phyloP scores from a whole-genome alignment of 1,284 basidiomycete genomes.

The Megacollybia platyphylla region DNA sequence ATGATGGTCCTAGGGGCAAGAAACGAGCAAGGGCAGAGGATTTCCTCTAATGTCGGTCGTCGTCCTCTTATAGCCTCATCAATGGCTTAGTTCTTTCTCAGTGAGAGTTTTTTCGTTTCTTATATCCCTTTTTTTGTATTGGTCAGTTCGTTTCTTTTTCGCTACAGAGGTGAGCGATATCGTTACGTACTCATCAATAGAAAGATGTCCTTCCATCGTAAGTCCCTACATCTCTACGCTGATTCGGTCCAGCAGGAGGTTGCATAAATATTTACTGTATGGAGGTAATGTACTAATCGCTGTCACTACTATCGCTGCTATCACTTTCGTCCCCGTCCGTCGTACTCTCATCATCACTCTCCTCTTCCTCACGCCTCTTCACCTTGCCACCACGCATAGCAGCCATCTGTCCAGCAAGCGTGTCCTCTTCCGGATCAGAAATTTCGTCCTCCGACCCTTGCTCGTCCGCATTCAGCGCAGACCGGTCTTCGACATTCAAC shows the following conservation, averaged over 20 bases:
- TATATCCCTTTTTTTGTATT: background rate
- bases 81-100: background rate
- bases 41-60: slow-evolving; percentile 34
- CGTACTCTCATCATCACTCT: slow-evolving; percentile 29
- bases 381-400: slow-evolving; percentile 88
- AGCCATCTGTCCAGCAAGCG: slow-evolving; percentile 96
- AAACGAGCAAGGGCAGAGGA: slow-evolving; percentile 72
- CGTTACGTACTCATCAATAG: background rate
- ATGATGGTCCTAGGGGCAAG: slow-evolving; percentile 57
- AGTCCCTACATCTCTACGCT: too few species aligned
- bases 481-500: slow-evolving; percentile 75
- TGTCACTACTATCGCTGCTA: slow-evolving; percentile 22
- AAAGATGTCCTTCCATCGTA: background rate
- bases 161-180: slow-evolving; percentile 1
- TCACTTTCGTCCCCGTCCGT: slow-evolving; percentile 18
- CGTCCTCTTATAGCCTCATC: background rate
- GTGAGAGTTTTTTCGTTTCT: background rate
- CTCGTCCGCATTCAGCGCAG: slow-evolving; percentile 45
- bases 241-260: too few species aligned
- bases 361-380: slow-evolving; percentile 50
- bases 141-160: background rate
- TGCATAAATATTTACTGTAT: too few species aligned
- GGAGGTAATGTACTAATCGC: slow-evolving; percentile 17
- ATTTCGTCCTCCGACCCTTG: slow-evolving; percentile 77
- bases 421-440: slow-evolving; percentile 92